phyloP scores from a whole-genome alignment of 164 flowering plant genomes.

The Liquidambar formosana region DNA sequence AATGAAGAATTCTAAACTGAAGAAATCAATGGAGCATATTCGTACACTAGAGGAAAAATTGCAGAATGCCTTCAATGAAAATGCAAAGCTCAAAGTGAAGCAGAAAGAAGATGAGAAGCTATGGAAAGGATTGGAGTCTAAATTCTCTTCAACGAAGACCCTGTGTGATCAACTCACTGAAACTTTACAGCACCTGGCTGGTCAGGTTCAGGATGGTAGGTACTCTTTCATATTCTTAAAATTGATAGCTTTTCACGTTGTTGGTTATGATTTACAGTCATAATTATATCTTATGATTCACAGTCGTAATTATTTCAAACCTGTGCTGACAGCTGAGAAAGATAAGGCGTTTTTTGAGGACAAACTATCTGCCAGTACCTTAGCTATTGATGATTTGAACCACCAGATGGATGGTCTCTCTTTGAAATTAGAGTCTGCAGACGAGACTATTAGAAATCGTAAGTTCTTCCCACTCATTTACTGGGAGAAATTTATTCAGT shows the following conservation, averaged over 20 bases:
- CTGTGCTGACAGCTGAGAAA: slow-evolving; percentile 68
- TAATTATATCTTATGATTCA: slow-evolving; percentile 8
- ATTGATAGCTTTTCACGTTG: not conserved
- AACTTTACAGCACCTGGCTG: slow-evolving; percentile 74
- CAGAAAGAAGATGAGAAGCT: slow-evolving; percentile 88
- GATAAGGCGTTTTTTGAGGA: slow-evolving; percentile 70
- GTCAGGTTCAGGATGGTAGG: slow-evolving; percentile 84
- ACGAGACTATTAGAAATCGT: slow-evolving; percentile 58
- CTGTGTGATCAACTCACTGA: slow-evolving; percentile 87
- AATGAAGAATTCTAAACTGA: slow-evolving; percentile 74
- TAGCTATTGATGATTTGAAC: slow-evolving; percentile 60
- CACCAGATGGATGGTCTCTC: slow-evolving; percentile 58
- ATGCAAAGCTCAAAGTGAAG: slow-evolving; percentile 86
- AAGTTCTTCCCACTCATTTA: slow-evolving; percentile 23
- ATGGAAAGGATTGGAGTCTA: slow-evolving; percentile 91
- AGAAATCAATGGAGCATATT: slow-evolving; percentile 69
- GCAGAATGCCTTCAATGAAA: slow-evolving; percentile 77
- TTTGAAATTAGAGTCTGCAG: slow-evolving; percentile 55
- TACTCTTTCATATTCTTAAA: not conserved
- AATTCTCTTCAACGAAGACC: slow-evolving; percentile 80
- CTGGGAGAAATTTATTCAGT: not conserved
- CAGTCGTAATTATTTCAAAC: slow-evolving; percentile 1
- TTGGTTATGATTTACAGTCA: not conserved
- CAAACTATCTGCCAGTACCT: slow-evolving; percentile 52
- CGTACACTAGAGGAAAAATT: slow-evolving; percentile 75